phyloP scores from a whole-genome alignment of 371 early-diverging fungal species.

The Choanephora cucurbitarum region DNA sequence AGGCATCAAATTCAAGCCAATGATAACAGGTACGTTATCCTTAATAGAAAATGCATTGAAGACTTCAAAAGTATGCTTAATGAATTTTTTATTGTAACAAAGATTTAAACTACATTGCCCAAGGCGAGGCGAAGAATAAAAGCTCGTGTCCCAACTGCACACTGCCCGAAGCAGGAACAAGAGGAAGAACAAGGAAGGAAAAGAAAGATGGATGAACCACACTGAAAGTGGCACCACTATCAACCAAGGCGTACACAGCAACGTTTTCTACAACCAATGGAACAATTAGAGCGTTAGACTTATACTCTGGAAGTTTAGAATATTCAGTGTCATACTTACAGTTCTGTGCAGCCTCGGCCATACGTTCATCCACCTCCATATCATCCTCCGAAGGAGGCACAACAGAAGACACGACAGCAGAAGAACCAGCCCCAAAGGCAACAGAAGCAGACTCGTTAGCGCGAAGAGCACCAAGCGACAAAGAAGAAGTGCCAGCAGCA shows the following conservation, averaged over 20 bases:
- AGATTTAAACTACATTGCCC: neutral
- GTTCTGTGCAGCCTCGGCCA: neutral
- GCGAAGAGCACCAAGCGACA: neutral
- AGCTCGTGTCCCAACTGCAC: slow-evolving; percentile 2
- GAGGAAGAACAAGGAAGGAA: neutral
- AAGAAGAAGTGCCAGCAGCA: neutral
- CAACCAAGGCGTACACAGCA: slow-evolving; percentile 6
- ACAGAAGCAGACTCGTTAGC: neutral
- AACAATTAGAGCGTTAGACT: slow-evolving; percentile 3
- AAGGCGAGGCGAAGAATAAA: neutral
- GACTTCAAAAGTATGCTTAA: slow-evolving; percentile 12
- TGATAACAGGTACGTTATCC: neutral
- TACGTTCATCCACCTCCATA: neutral
- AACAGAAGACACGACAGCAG: too few species aligned
- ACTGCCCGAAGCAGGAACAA: neutral
- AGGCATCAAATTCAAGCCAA: slow-evolving; percentile 12
- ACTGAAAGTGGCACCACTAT: slow-evolving; percentile 11
- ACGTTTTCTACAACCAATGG: slow-evolving; percentile 11
- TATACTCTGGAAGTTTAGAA: neutral
- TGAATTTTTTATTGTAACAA: slow-evolving; percentile 10
- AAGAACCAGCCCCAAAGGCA: neutral
- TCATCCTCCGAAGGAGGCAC: neutral
- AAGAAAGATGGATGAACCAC: neutral
- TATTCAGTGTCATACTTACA: slow-evolving; percentile 11
- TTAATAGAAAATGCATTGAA: slow-evolving; percentile 10